phyloP scores from a whole-genome alignment of 495 filamentous ascomycete species.

The Hypoxylon fragiforme region DNA sequence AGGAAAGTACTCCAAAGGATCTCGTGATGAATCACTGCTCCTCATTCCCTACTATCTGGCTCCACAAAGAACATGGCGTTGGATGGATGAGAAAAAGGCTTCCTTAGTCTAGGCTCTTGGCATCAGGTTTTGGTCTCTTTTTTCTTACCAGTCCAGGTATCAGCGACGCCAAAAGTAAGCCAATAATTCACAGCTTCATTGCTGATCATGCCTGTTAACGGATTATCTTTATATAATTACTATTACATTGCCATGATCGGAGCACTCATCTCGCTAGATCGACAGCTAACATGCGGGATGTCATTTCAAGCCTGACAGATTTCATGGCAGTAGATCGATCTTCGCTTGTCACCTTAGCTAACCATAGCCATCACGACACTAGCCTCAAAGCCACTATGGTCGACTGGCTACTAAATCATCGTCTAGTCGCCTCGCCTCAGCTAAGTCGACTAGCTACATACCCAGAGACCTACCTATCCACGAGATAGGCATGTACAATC shows the following conservation, averaged over 20 bases:
- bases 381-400: constrained; percentile 1
- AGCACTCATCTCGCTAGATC: constrained; percentile 14
- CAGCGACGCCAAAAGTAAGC: constrained; percentile 10
- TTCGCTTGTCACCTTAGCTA: constrained; percentile 9
- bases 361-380: constrained; percentile 7
- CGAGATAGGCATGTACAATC: too few species aligned
- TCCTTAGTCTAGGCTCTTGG: constrained; percentile 21
- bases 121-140: constrained; percentile 26
- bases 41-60: constrained; percentile 7
- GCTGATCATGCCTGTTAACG: constrained; percentile 22
- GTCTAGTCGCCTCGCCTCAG: constrained; percentile 1
- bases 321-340: constrained; percentile 17
- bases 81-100: constrained; percentile 14
- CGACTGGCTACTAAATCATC: constrained; percentile 11
- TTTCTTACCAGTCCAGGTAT: constrained; percentile 11
- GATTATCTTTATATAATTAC: constrained; percentile 18
- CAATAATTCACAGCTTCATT: constrained; percentile 7
- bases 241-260: constrained; percentile 6
- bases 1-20: constrained; percentile 6
- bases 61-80: constrained; percentile 20
- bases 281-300: constrained; percentile 19
- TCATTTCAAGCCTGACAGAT: constrained; percentile 8
- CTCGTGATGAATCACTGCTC: constrained; percentile 2
- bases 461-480: too few species aligned
- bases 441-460: too few species aligned